Evolutionary conservation across 2,329 filamentous ascomycete species (phyloP).

Genomic region (Seiridium cupressi): DNA sequence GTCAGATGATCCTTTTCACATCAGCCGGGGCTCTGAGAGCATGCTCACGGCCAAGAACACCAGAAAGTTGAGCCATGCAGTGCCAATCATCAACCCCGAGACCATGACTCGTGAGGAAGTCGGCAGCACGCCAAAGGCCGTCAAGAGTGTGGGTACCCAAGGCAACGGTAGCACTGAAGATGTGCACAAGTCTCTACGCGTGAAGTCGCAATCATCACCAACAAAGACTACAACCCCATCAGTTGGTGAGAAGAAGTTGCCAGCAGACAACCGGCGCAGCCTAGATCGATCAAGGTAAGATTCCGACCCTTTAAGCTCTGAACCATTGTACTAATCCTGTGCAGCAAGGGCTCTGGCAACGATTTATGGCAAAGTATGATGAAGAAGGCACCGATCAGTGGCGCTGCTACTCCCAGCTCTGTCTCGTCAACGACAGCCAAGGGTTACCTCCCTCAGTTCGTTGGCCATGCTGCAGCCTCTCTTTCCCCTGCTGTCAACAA

Average conservation of each 20-base stretch:
- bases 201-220: constrained; percentile 9
- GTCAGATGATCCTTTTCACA: constrained; percentile 26
- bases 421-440: constrained; percentile 53
- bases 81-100: constrained; percentile 29
- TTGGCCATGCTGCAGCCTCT: constrained; percentile 51
- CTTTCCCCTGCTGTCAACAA: constrained; percentile 43
- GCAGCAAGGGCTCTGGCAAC: constrained; percentile 37
- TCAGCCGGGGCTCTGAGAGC: constrained; percentile 17
- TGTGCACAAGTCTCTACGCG: constrained; percentile 11
- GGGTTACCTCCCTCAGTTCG: constrained; percentile 52
- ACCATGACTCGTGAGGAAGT: constrained; percentile 12
- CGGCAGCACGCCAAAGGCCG: constrained; percentile 12
- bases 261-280: constrained; percentile 14
- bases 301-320: too few species aligned
- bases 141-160: background rate
- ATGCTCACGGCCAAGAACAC: constrained; percentile 20
- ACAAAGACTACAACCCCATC: constrained; percentile 10
- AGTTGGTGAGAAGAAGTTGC: constrained; percentile 15
- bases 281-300: constrained; percentile 28
- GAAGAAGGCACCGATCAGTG: constrained; percentile 51
- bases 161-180: background rate
- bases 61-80: constrained; percentile 28
- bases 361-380: constrained; percentile 50
- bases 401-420: constrained; percentile 41
- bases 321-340: constrained; percentile 10